Evolutionary conservation across 352 stramenopile genomes (phyloP).

Genomic region (Phytophthora chlamydospora): DNA sequence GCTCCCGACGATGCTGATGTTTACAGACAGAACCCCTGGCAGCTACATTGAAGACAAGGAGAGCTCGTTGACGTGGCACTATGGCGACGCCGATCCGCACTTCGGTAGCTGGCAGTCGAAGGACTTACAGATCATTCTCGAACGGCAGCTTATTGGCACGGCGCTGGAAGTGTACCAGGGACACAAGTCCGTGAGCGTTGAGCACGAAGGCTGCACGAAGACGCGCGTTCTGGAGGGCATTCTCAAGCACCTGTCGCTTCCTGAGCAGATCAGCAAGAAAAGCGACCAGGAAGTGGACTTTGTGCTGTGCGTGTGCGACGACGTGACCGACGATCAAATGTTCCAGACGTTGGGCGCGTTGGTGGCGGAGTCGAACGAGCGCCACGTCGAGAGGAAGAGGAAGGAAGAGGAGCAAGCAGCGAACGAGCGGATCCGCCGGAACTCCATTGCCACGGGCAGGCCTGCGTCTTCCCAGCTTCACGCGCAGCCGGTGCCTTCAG

Average conservation of each 20-base stretch:
- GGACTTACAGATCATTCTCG: constrained; percentile 90
- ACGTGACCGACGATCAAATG: constrained; percentile 91
- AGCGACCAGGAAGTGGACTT: constrained; percentile 86
- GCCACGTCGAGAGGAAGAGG: constrained; percentile 58
- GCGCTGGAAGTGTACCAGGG: constrained; percentile 89
- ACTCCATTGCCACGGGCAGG: constrained; percentile 29
- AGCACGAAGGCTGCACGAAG: constrained; percentile 84
- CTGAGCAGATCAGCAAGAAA: constrained; percentile 68
- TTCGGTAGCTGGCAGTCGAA: constrained; percentile 91
- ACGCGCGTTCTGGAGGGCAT: constrained; percentile 76
- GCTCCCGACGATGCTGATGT: constrained; percentile 76
- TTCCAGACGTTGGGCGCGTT: constrained; percentile 87
- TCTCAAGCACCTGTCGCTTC: constrained; percentile 72
- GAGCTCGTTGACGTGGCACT: constrained; percentile 89
- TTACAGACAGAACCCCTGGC: constrained; percentile 77
- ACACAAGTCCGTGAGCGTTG: constrained; percentile 81
- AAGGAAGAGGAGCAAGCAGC: constrained; percentile 40
- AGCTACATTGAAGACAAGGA: constrained; percentile 89
- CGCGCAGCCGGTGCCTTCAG: constrained; percentile 36
- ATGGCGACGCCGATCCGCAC: constrained; percentile 82
- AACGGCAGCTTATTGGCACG: constrained; percentile 84
- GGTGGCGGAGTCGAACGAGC: constrained; percentile 76
- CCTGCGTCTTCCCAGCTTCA: constrained; percentile 18
- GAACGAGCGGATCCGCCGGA: constrained; percentile 37
- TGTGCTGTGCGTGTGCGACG: constrained; percentile 88